Percentiles rank a stretch among this genome's conserved stretches.
Evolutionary conservation across 139 green algal genomes (phyloP).

Genomic region (Chloropicon primus): DNA sequence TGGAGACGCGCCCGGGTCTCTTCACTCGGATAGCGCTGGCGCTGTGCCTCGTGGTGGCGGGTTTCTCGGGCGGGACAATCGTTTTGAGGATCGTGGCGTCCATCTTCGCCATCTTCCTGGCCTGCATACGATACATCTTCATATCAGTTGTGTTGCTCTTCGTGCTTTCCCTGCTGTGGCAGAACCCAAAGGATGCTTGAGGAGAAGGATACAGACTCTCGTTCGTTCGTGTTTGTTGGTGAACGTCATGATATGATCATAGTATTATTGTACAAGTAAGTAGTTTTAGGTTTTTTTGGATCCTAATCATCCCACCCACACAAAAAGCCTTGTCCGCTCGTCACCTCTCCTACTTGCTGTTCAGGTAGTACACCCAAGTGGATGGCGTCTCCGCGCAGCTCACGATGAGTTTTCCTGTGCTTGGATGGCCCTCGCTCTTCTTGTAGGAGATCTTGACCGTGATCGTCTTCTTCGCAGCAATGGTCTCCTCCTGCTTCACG

Average conservation of each 20-base stretch:
- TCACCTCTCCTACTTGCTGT: too few relatives aligned
- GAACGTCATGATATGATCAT: too few relatives aligned
- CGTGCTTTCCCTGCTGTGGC: background rate
- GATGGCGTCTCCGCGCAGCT: slow-evolving; percentile 38
- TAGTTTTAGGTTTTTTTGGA: too few relatives aligned
- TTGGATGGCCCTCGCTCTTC: slow-evolving; percentile 13
- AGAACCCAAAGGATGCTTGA: too few relatives aligned
- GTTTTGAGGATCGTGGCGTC: background rate
- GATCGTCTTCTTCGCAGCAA: slow-evolving; percentile 46
- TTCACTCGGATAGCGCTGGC: background rate
- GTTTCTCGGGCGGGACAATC: background rate
- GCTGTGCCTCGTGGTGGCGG: background rate
- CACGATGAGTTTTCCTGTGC: slow-evolving; percentile 56
- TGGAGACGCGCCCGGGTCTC: background rate
- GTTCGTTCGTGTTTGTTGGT: too few relatives aligned
- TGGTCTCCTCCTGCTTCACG: slow-evolving; percentile 36
- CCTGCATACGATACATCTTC: background rate
- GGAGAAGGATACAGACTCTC: too few relatives aligned
- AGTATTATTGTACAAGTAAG: too few relatives aligned
- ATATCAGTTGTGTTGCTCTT: background rate
- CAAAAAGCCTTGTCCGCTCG: too few relatives aligned
- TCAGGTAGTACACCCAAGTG: slow-evolving; percentile 64
- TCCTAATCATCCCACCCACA: too few relatives aligned
- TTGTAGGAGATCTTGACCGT: slow-evolving; percentile 45
- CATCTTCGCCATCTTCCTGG: background rate